Evolutionary conservation across 2,329 filamentous ascomycete genomes (phyloP).

Genomic region (Beauveria sp.): DNA sequence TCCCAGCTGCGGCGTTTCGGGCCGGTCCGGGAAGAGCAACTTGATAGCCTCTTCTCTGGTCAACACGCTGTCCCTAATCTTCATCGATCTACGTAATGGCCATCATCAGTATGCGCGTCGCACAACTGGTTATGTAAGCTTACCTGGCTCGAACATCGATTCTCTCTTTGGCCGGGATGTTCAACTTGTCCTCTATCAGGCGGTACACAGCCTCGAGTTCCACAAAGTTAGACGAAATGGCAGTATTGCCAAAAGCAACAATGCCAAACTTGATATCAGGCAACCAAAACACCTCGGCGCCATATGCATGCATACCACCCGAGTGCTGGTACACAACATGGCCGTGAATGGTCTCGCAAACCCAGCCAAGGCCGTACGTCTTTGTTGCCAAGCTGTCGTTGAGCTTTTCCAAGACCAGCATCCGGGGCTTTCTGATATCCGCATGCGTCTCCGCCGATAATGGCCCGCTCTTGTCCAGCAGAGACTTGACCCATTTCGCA

Average conservation of each 20-base stretch:
- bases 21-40: conserved; percentile 3
- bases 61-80: neutral
- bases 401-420: conserved; percentile 22
- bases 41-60: neutral
- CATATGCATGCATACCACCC: conserved; percentile 22
- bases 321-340: conserved; percentile 23
- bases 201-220: conserved; percentile 19
- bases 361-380: conserved; percentile 26
- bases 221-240: conserved; percentile 27
- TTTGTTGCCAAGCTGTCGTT: conserved; percentile 14
- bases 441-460: conserved; percentile 17
- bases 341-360: conserved; percentile 18
- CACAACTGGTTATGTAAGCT: neutral
- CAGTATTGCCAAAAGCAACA: conserved; percentile 34
- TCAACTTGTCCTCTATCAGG: conserved; percentile 25
- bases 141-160: conserved; percentile 16
- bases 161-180: conserved; percentile 17
- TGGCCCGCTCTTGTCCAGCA: conserved; percentile 19
- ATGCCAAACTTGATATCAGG: conserved; percentile 26
- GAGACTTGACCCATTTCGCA: conserved; percentile 22
- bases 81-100: neutral
- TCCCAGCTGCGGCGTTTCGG: neutral
- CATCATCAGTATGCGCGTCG: neutral
- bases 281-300: conserved; percentile 24
- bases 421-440: conserved; percentile 23